Evolutionary conservation across 1,284 basidiomycete species (phyloP).

Genomic region (Cyathus olla): DNA sequence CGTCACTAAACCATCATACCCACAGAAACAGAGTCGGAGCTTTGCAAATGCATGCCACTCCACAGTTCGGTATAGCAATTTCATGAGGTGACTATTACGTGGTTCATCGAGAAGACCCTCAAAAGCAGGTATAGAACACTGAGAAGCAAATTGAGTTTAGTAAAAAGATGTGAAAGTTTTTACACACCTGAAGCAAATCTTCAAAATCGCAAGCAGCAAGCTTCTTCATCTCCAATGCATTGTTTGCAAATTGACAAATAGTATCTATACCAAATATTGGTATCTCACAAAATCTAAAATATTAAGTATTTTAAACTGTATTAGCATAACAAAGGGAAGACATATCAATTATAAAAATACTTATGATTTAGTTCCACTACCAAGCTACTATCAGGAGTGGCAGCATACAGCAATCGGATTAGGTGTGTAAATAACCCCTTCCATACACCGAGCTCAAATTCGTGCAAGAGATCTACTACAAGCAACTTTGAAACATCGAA

Average conservation of each 20-base stretch:
- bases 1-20: constrained; percentile 38
- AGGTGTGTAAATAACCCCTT: not conserved
- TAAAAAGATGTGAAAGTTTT: not conserved
- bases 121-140: constrained; percentile 12
- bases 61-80: constrained; percentile 7
- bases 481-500: constrained; percentile 29
- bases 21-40: constrained; percentile 27
- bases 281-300: constrained; percentile 25
- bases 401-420: not conserved
- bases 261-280: no score
- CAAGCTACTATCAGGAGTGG: not conserved
- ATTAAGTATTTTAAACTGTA: not conserved
- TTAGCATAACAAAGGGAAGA: no score
- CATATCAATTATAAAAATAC: not conserved
- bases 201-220: constrained; percentile 47
- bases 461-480: constrained; percentile 37
- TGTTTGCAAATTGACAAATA: no score
- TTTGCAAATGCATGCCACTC: constrained; percentile 10
- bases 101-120: constrained; percentile 5
- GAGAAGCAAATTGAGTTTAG: not conserved
- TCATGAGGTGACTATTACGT: constrained; percentile 1
- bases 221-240: constrained; percentile 26
- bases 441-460: constrained; percentile 31
- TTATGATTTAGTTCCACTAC: not conserved
- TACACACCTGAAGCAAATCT: constrained; percentile 44